Conservation (phyloP, 2,329 filamentous ascomycete species). For the Hypoxylon sp. region DNA sequence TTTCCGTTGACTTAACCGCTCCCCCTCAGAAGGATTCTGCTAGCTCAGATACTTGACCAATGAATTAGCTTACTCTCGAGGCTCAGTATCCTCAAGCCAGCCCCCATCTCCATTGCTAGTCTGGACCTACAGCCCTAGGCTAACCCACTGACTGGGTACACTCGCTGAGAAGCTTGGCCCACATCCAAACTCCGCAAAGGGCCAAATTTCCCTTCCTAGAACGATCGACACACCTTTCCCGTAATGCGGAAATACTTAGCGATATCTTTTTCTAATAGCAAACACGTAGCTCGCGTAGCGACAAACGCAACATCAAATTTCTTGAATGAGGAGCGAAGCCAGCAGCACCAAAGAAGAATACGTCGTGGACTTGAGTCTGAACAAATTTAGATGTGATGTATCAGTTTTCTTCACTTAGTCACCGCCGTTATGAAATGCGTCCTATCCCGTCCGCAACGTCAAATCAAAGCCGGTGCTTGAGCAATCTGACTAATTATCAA, state of each 20-base stretch:
- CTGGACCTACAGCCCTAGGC: constrained; percentile 23
- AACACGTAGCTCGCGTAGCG: not conserved
- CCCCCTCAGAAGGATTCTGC: constrained; percentile 5
- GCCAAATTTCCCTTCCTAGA: constrained; percentile 33
- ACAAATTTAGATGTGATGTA: not conserved
- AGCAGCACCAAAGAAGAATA: too few relatives aligned
- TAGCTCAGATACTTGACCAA: constrained; percentile 15
- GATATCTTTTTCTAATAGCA: not conserved
- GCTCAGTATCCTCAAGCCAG: constrained; percentile 15
- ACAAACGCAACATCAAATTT: not conserved
- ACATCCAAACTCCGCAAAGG: constrained; percentile 13
- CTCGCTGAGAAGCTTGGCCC: constrained; percentile 20
- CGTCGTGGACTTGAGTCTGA: too few relatives aligned
- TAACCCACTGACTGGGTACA: constrained; percentile 3
- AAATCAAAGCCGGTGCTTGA: constrained; percentile 12
- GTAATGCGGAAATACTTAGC: not conserved
- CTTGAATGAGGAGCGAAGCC: not conserved
- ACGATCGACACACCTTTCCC: constrained; percentile 19
- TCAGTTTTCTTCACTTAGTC: constrained; percentile 11
- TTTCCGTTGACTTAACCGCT: constrained; percentile 14
- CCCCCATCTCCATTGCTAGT: constrained; percentile 15
- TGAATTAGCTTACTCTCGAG: not conserved
- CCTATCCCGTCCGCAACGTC: constrained; percentile 10
- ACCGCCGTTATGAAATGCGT: not conserved
- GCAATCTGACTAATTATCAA: constrained; percentile 1